phyloP scores from a whole-genome alignment of 768 basidiomycete genomes.

The Lactarius tabidus region DNA sequence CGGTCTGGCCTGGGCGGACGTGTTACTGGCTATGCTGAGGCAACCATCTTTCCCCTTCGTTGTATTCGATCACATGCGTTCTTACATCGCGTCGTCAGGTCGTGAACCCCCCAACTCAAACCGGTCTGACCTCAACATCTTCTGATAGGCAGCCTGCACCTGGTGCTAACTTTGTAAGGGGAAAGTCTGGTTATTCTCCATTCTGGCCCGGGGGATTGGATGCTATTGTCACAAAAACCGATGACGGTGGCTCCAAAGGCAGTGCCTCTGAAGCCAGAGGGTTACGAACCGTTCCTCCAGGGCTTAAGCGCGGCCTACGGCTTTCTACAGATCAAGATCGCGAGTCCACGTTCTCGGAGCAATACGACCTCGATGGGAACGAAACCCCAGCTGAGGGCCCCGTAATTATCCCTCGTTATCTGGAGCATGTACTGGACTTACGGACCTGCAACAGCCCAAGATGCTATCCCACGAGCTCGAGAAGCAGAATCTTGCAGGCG shows the following conservation, averaged over 20 bases:
- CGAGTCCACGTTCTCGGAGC: constrained; percentile 39
- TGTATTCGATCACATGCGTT: background rate
- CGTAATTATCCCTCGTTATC: constrained; percentile 1
- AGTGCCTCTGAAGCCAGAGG: constrained; percentile 39
- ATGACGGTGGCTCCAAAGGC: constrained; percentile 25
- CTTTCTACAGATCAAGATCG: constrained; percentile 55
- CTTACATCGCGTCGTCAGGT: constrained; percentile 39
- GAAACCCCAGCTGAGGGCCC: background rate
- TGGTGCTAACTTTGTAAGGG: constrained; percentile 79
- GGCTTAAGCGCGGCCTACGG: constrained; percentile 74
- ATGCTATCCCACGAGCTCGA: constrained; percentile 1
- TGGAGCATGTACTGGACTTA: background rate
- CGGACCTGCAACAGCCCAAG: background rate
- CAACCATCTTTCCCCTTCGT: constrained; percentile 30
- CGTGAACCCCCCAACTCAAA: constrained; percentile 49
- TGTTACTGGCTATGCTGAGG: constrained; percentile 80
- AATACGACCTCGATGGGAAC: constrained; percentile 28
- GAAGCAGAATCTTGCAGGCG: constrained; percentile 27
- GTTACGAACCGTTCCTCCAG: constrained; percentile 73
- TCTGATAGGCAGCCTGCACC: constrained; percentile 81
- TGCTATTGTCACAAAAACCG: constrained; percentile 37
- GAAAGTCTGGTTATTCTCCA: constrained; percentile 89
- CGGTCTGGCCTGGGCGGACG: constrained; percentile 76
- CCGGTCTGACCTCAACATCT: constrained; percentile 81
- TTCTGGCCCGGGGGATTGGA: constrained; percentile 94